Conservation (phyloP, 768 basidiomycete species). For the Pisolithus tinctorius region DNA sequence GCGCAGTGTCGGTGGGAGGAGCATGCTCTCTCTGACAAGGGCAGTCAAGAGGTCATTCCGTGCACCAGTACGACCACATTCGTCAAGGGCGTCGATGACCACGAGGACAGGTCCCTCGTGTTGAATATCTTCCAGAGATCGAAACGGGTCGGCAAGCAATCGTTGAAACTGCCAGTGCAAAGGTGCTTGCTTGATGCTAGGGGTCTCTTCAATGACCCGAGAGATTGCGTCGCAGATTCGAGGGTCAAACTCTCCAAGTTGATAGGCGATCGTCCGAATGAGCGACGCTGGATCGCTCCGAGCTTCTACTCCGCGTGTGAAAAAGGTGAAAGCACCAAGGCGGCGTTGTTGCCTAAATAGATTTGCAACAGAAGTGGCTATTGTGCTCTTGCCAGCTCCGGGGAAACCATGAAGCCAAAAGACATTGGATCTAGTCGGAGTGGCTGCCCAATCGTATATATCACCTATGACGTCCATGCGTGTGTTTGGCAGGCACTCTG, state of each 20-base stretch:
- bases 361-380: slow-evolving; percentile 30
- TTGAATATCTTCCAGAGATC: slow-evolving; percentile 9
- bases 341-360: slow-evolving; percentile 25
- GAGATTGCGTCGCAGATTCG: slow-evolving; percentile 23
- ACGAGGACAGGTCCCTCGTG: slow-evolving; percentile 24
- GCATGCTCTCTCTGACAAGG: slow-evolving; percentile 17
- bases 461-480: slow-evolving; percentile 24
- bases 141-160: slow-evolving; percentile 27
- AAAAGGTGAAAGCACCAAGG: slow-evolving; percentile 31
- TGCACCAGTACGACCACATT: slow-evolving; percentile 19
- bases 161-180: slow-evolving; percentile 28
- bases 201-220: slow-evolving; percentile 16
- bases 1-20: slow-evolving; percentile 19
- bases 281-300: slow-evolving; percentile 24
- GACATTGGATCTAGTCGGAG: slow-evolving; percentile 16
- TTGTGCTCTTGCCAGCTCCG: slow-evolving; percentile 31
- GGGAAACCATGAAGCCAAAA: slow-evolving; percentile 32
- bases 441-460: slow-evolving; percentile 19
- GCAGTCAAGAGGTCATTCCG: slow-evolving; percentile 25
- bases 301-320: slow-evolving; percentile 24
- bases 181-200: slow-evolving; percentile 24
- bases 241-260: slow-evolving; percentile 26
- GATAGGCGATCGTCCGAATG: slow-evolving; percentile 30
- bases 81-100: slow-evolving; percentile 32
- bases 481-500: slow-evolving; percentile 25